These are phyloP conservation scores for Eutypella sp. DNA, from an alignment of 2,329 filamentous ascomycete genomes.

Conservation along the genomic window DNA sequence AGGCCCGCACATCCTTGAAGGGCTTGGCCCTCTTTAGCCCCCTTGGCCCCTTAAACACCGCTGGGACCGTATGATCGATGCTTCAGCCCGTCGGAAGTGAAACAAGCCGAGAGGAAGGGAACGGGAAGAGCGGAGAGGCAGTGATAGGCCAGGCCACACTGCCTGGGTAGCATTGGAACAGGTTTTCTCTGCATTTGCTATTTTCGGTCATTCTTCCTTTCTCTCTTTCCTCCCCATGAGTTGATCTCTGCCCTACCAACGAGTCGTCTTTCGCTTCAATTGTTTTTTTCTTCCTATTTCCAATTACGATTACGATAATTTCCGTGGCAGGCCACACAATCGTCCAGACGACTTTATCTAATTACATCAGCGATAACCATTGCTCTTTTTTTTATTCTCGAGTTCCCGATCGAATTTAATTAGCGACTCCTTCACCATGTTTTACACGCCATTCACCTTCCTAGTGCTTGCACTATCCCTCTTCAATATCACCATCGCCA, in stretches of 20 bases:
- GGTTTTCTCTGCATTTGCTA: background rate
- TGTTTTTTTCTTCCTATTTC: conserved; percentile 9
- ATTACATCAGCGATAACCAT: no score
- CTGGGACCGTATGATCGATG: no score
- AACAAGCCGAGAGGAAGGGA: no score
- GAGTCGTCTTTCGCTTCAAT: conserved; percentile 13
- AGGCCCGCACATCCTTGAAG: no score
- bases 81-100: background rate
- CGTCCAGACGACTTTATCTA: conserved; percentile 2
- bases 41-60: no score
- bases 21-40: no score
- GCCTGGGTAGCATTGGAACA: no score
- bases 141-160: no score
- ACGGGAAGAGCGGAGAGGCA: no score
- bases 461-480: conserved; percentile 17
- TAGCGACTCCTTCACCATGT: conserved; percentile 7
- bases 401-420: background rate
- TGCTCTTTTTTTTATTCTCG: no score
- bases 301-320: conserved; percentile 5
- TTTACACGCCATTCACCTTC: conserved; percentile 13
- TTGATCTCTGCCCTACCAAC: conserved; percentile 15
- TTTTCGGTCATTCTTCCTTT: conserved; percentile 1
- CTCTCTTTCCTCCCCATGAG: conserved; percentile 10
- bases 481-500: conserved; percentile 13
- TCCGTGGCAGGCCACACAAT: conserved; percentile 22